Conservation (phyloP, 2,329 filamentous ascomycete species). For the Neonectria hederae region DNA sequence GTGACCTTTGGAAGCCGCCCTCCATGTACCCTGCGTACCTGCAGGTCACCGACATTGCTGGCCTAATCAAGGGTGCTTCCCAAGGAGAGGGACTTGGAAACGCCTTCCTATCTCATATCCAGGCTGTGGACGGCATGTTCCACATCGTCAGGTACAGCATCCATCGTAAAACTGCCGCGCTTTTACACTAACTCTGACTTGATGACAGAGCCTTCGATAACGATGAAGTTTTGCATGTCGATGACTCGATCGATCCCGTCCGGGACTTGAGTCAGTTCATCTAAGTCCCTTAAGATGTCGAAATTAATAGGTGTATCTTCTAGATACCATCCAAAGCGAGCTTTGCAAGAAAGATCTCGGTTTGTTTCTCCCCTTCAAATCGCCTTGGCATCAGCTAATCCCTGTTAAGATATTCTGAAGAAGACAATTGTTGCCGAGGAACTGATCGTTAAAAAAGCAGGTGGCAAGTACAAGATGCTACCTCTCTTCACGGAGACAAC, state of each 20-base stretch:
- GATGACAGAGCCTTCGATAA: conserved; percentile 53
- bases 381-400: background rate
- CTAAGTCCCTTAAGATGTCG: background rate
- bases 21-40: conserved; percentile 56
- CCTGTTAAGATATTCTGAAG: conserved; percentile 48
- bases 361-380: background rate
- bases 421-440: conserved; percentile 53
- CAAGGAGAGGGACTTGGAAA: conserved; percentile 56
- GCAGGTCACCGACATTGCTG: conserved; percentile 57
- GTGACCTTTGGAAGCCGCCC: conserved; percentile 56
- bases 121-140: conserved; percentile 57
- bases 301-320: conserved; percentile 12
- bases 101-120: conserved; percentile 56
- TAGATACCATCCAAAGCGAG: conserved; percentile 42
- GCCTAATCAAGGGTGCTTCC: conserved; percentile 56
- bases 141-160: conserved; percentile 52
- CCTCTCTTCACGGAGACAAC: conserved; percentile 56
- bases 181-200: conserved; percentile 11
- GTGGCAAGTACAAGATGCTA: conserved; percentile 57
- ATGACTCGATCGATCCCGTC: conserved; percentile 57
- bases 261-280: conserved; percentile 51
- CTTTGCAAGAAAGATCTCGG: conserved; percentile 51
- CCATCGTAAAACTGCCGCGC: background rate
- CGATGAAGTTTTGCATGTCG: conserved; percentile 56
- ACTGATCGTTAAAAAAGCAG: conserved; percentile 52